Conservation (phyloP, 441 rosid genomes). For the Isatis lusitanica region DNA sequence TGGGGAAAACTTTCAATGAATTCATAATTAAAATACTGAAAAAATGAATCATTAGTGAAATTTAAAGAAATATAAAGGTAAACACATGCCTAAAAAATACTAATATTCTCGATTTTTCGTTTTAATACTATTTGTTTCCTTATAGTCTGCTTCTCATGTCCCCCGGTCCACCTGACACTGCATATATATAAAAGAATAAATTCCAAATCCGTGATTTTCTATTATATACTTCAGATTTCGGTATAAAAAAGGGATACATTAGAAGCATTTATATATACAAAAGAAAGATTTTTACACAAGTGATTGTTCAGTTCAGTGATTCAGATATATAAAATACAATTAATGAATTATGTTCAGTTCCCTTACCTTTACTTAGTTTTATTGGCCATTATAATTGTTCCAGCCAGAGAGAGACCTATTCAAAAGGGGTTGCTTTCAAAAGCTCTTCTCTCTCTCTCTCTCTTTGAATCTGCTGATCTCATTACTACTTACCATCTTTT, state of each 20-base stretch:
- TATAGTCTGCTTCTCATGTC: slow-evolving; percentile 29
- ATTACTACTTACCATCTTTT: slow-evolving; percentile 38
- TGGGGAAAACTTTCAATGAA: background rate
- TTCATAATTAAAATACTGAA: background rate
- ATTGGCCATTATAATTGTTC: slow-evolving; percentile 26
- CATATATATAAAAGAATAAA: slow-evolving; percentile 23
- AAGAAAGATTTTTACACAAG: background rate
- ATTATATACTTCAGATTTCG: background rate
- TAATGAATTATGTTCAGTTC: slow-evolving; percentile 24
- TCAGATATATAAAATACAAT: background rate
- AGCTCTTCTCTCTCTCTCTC: slow-evolving; percentile 15
- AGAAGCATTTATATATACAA: background rate
- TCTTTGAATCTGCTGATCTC: slow-evolving; percentile 31
- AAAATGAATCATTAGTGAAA: background rate
- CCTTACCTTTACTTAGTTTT: slow-evolving; percentile 16
- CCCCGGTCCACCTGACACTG: slow-evolving; percentile 39
- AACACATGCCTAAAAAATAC: background rate
- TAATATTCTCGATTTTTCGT: slow-evolving; percentile 1
- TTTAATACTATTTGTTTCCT: slow-evolving; percentile 14
- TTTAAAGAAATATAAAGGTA: background rate
- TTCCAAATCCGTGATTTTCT: slow-evolving; percentile 25
- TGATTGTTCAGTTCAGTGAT: slow-evolving; percentile 1
- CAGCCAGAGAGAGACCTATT: slow-evolving; percentile 32
- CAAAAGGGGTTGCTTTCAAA: slow-evolving; percentile 33
- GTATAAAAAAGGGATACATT: background rate